phyloP scores from a whole-genome alignment of 306 rosid species.

The Prunus padus region DNA sequence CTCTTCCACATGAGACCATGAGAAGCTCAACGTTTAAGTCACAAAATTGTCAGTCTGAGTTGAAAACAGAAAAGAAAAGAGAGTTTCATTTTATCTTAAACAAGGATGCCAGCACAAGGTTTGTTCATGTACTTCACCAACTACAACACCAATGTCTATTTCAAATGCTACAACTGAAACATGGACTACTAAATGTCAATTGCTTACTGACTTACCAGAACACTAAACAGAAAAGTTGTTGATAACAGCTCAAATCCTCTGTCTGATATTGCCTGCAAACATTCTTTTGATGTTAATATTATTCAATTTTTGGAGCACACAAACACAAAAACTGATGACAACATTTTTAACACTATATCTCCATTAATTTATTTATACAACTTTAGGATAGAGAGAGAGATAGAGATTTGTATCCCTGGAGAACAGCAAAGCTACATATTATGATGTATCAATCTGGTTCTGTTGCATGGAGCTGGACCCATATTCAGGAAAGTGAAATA shows the following conservation, averaged over 20 bases:
- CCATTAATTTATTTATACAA: background rate
- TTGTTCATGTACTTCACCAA: background rate
- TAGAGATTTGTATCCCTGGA: background rate
- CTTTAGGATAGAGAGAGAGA: background rate
- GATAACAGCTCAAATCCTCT: conserved; percentile 87
- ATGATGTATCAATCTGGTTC: background rate
- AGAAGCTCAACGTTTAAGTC: background rate
- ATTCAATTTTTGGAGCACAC: background rate
- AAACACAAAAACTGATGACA: background rate
- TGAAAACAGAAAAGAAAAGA: background rate
- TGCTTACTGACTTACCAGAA: conserved; percentile 55
- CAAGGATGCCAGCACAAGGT: background rate
- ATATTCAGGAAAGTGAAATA: too few species aligned
- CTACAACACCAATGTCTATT: background rate
- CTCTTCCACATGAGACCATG: conserved; percentile 1
- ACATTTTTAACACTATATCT: background rate
- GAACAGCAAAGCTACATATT: background rate
- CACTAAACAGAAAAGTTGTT: conserved; percentile 71
- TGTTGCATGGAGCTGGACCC: too few species aligned
- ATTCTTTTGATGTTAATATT: background rate
- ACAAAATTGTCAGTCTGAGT: background rate
- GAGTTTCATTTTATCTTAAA: background rate
- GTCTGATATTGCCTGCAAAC: conserved; percentile 59
- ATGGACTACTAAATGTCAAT: conserved; percentile 14
- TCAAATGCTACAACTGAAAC: background rate